Percentiles rank a stretch among this genome's conserved stretches.
These are phyloP conservation scores for Rhodomyrtus psidioides DNA, from an alignment of 441 rosid genomes.

Conservation along the genomic window DNA sequence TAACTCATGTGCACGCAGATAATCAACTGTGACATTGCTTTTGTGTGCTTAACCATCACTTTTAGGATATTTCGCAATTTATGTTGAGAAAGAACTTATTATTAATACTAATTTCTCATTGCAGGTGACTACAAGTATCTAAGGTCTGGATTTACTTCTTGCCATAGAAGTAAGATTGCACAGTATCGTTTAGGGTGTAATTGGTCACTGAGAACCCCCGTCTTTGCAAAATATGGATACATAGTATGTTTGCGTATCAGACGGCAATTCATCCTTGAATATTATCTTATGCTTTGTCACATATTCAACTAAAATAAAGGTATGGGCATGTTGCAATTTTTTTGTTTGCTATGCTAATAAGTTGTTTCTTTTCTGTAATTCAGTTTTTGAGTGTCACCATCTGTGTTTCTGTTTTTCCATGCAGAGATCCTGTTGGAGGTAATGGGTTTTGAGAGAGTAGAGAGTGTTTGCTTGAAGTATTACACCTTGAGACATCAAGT, in stretches of 20 bases:
- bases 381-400: background rate
- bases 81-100: background rate
- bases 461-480: too few relatives aligned
- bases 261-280: background rate
- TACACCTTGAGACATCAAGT: too few relatives aligned
- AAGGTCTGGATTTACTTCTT: constrained; percentile 35
- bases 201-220: background rate
- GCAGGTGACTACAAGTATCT: constrained; percentile 82
- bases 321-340: background rate
- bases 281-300: background rate
- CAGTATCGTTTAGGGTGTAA: background rate
- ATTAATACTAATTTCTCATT: background rate
- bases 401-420: background rate
- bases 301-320: too few relatives aligned
- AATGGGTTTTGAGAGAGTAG: too few relatives aligned
- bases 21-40: too few relatives aligned
- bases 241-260: background rate
- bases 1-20: background rate
- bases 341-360: background rate
- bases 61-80: too few relatives aligned
- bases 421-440: constrained; percentile 71
- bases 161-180: too few relatives aligned
- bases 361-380: background rate
- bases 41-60: too few relatives aligned
- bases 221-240: background rate